Percentiles rank a stretch among this genome's conserved stretches.
These are phyloP conservation scores for Colletotrichum simmondsii DNA, from an alignment of 2,329 filamentous ascomycete genomes.

Conservation along the genomic window DNA sequence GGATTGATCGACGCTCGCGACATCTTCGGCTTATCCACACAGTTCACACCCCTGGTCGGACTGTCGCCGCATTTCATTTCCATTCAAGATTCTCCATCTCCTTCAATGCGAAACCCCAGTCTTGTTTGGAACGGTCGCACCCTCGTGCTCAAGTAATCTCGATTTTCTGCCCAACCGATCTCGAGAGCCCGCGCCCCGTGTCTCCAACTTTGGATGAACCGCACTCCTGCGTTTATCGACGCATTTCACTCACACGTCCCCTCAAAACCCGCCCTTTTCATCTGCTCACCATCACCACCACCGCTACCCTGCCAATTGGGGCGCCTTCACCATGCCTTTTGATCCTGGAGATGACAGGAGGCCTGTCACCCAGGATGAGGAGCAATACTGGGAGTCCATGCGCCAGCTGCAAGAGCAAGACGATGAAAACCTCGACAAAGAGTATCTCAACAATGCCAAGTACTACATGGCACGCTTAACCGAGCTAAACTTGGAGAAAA, in stretches of 20 bases:
- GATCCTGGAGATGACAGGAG: constrained; percentile 15
- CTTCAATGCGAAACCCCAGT: constrained; percentile 24
- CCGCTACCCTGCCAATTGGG: not conserved
- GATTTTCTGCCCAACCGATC: not conserved
- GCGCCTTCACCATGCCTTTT: constrained; percentile 18
- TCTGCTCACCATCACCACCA: not conserved
- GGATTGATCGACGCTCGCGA: constrained; percentile 15
- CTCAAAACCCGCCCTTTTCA: not conserved
- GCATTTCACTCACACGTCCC: not conserved
- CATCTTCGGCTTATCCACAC: constrained; percentile 5
- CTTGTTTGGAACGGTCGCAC: constrained; percentile 2
- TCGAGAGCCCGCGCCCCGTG: not conserved
- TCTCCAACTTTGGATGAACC: constrained; percentile 10
- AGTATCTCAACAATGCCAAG: constrained; percentile 13
- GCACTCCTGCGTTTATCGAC: not conserved
- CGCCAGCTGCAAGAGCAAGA: constrained; percentile 3
- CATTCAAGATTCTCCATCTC: not conserved
- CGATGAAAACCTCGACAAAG: constrained; percentile 3
- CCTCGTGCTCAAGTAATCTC: not conserved
- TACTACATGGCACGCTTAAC: not conserved
- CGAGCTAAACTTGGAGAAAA: constrained; percentile 13
- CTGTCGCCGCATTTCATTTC: not conserved
- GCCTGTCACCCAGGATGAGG: constrained; percentile 19
- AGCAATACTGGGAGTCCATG: constrained; percentile 26
- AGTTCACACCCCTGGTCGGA: not conserved